phyloP scores from a whole-genome alignment of 106 monocot genomes.

The Acorus gramineus region DNA sequence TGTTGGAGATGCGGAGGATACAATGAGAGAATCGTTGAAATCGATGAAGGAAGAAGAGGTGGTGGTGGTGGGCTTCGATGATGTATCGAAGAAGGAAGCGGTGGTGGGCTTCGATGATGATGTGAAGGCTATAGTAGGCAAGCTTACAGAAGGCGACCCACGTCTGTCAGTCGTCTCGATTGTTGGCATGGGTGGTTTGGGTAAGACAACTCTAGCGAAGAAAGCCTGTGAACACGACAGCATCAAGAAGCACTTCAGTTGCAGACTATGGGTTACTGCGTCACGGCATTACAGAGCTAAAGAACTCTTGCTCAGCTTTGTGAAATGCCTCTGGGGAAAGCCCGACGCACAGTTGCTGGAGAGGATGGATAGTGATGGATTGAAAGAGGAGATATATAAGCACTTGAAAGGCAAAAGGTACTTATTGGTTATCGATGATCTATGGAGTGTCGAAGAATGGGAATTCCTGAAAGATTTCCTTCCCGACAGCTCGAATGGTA shows the following conservation, averaged over 20 bases:
- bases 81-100: too few species aligned
- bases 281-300: not conserved
- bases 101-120: conserved; percentile 24
- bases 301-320: not conserved
- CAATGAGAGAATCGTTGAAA: too few species aligned
- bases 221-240: not conserved
- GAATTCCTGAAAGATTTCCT: conserved; percentile 1
- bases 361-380: not conserved
- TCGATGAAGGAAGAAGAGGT: too few species aligned
- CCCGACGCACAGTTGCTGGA: not conserved
- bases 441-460: conserved; percentile 13
- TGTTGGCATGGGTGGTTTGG: conserved; percentile 26
- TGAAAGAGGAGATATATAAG: not conserved
- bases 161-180: conserved; percentile 1
- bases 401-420: conserved; percentile 5
- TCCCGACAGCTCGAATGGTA: conserved; percentile 13
- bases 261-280: not conserved
- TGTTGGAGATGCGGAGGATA: too few species aligned
- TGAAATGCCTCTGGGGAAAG: not conserved
- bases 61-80: too few species aligned
- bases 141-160: not conserved
- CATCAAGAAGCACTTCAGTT: too few species aligned
- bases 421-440: conserved; percentile 21
- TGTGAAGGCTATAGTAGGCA: not conserved
- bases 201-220: conserved; percentile 22